phyloP scores from a whole-genome alignment of 176 grass and related monocot species.

The Cenchrus americanus region DNA sequence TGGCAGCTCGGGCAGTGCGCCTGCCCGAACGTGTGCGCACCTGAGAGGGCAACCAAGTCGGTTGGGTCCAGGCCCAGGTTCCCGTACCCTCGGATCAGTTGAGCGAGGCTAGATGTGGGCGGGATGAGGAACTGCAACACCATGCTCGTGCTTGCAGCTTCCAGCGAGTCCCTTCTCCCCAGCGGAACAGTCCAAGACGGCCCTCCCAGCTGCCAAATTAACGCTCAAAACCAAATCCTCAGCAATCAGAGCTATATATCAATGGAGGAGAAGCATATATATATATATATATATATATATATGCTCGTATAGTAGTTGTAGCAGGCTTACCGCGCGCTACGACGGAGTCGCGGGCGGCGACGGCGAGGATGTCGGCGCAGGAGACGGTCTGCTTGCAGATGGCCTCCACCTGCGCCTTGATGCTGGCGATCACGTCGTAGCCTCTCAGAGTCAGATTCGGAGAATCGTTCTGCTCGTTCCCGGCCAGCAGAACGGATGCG shows the following conservation, averaged over 20 bases:
- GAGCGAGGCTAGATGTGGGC: neutral
- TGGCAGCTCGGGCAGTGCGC: conserved; percentile 49
- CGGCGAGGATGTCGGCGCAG: conserved; percentile 72
- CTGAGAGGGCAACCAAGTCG: conserved; percentile 71
- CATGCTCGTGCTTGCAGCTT: neutral
- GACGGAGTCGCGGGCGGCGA: conserved; percentile 75
- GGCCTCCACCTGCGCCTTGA: conserved; percentile 71
- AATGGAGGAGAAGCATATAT: neutral
- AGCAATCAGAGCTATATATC: neutral
- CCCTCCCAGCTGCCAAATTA: conserved; percentile 50
- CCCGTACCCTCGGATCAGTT: neutral
- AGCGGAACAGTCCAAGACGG: conserved; percentile 61
- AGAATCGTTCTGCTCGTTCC: conserved; percentile 20
- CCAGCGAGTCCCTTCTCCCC: conserved; percentile 55
- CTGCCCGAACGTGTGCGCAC: conserved; percentile 71
- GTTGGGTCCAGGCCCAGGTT: conserved; percentile 25
- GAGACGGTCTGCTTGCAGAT: conserved; percentile 64
- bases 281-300: neutral
- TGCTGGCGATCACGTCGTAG: conserved; percentile 54
- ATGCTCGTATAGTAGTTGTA: no score
- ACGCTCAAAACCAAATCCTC: neutral
- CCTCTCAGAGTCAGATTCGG: conserved; percentile 46
- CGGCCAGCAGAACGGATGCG: conserved; percentile 62
- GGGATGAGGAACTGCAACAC: conserved; percentile 14
- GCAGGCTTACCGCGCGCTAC: conserved; percentile 45